Conservation (phyloP, 1,139 yeast species). For the Casaregolazyma lundiana region DNA sequence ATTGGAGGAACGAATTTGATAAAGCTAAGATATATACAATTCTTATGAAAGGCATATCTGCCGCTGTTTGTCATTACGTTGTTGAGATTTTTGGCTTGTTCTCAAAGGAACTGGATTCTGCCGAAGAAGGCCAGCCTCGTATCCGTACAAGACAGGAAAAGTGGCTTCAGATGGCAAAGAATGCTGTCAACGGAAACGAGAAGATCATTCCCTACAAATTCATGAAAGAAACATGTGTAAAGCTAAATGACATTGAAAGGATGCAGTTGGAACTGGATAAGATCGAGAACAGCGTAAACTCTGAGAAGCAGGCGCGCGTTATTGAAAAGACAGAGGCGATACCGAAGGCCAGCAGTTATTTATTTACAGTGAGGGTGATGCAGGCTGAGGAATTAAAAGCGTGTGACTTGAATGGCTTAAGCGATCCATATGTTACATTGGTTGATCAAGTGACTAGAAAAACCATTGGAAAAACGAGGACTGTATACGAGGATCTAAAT, state of each 20-base stretch:
- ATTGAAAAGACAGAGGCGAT: conserved; percentile 31
- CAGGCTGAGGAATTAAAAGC: conserved; percentile 68
- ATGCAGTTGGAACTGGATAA: conserved; percentile 54
- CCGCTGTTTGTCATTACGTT: conserved; percentile 54
- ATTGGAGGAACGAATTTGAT: conserved; percentile 63
- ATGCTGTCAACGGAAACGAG: conserved; percentile 37
- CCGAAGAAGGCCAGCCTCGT: conserved; percentile 29
- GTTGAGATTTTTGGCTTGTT: conserved; percentile 44
- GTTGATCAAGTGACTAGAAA: conserved; percentile 55
- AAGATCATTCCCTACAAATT: conserved; percentile 52
- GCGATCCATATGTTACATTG: conserved; percentile 66
- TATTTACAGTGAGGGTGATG: conserved; percentile 62
- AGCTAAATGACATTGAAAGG: conserved; percentile 64
- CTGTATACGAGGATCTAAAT: conserved; percentile 54
- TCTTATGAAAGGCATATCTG: conserved; percentile 57
- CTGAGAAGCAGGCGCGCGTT: conserved; percentile 53
- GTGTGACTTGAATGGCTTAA: conserved; percentile 46
- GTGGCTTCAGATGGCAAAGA: conserved; percentile 40
- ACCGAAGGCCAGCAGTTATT: conserved; percentile 41
- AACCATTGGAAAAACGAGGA: conserved; percentile 68
- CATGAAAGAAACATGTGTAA: conserved; percentile 63
- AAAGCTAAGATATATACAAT: conserved; percentile 55
- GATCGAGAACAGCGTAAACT: conserved; percentile 58
- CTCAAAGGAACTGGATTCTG: conserved; percentile 39
- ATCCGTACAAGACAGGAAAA: conserved; percentile 31